phyloP scores from a whole-genome alignment of 139 green algal species.

The Bryopsis sp. region DNA sequence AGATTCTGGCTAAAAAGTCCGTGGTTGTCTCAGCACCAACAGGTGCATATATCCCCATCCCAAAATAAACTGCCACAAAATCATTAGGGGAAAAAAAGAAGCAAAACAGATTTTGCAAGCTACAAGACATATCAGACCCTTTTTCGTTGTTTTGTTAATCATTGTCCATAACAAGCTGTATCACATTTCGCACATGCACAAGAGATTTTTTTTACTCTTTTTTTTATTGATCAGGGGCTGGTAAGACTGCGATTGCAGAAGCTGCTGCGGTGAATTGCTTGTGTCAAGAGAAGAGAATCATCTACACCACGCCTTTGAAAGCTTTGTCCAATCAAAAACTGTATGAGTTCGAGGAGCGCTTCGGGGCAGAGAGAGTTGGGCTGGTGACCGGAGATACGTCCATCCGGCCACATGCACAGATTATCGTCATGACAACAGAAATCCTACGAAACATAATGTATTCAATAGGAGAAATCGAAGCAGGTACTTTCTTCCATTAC shows the following conservation, averaged over 20 bases:
- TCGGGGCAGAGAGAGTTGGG: constrained; percentile 57
- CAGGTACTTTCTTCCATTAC: constrained; percentile 3
- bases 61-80: too few relatives aligned
- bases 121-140: too few relatives aligned
- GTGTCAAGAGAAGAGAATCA: constrained; percentile 59
- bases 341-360: constrained; percentile 63
- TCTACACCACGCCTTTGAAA: constrained; percentile 56
- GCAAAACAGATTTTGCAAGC: too few relatives aligned
- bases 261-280: constrained; percentile 67
- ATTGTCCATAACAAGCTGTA: not conserved
- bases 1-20: constrained; percentile 7
- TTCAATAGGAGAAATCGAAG: constrained; percentile 30
- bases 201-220: constrained; percentile 3
- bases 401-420: constrained; percentile 74
- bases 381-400: constrained; percentile 86
- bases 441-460: constrained; percentile 98
- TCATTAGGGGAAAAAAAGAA: too few relatives aligned
- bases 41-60: too few relatives aligned
- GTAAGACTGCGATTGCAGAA: constrained; percentile 95
- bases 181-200: not conserved
- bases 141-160: constrained; percentile 3
- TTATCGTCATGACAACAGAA: constrained; percentile 98
- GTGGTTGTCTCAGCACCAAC: constrained; percentile 14
- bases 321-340: constrained; percentile 91
- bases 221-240: constrained; percentile 46